Evolutionary conservation across 1,139 yeast genomes (phyloP).

Genomic region (Lodderomyces pseudojiufengensis): DNA sequence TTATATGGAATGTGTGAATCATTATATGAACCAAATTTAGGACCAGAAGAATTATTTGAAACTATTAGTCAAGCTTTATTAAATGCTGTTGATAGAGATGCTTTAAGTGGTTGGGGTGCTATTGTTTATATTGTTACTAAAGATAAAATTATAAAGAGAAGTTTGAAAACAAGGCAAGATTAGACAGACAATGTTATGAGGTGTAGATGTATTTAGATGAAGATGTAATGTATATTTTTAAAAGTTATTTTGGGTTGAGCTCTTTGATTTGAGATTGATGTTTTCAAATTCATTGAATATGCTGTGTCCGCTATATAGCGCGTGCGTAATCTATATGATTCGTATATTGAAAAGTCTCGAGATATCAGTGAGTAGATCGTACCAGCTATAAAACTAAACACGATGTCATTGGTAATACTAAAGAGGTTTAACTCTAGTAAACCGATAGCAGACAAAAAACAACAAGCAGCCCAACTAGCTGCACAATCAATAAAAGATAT

Average conservation of each 20-base stretch:
- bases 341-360: too few species aligned
- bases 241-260: too few species aligned
- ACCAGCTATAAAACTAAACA: too few species aligned
- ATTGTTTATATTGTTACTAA: conserved; percentile 89
- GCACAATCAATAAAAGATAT: conserved; percentile 42
- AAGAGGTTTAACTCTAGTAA: conserved; percentile 2
- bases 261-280: too few species aligned
- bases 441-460: conserved; percentile 19
- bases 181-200: too few species aligned
- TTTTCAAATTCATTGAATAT: too few species aligned
- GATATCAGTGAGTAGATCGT: too few species aligned
- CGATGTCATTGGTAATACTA: conserved; percentile 5
- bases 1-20: conserved; percentile 98
- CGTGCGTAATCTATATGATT: too few species aligned
- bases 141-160: conserved; percentile 84
- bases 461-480: conserved; percentile 41
- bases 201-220: neutral
- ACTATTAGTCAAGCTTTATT: conserved; percentile 91
- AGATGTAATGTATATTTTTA: too few species aligned
- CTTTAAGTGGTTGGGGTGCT: conserved; percentile 98
- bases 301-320: too few species aligned
- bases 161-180: conserved; percentile 93
- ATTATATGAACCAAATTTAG: conserved; percentile 89
- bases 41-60: conserved; percentile 93
- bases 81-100: conserved; percentile 97